A percentile compares a stretch with the other conserved stretches of the same genome.
phyloP scores from a whole-genome alignment of 2,329 filamentous ascomycete genomes.

The Hymenoscyphus repandus region DNA sequence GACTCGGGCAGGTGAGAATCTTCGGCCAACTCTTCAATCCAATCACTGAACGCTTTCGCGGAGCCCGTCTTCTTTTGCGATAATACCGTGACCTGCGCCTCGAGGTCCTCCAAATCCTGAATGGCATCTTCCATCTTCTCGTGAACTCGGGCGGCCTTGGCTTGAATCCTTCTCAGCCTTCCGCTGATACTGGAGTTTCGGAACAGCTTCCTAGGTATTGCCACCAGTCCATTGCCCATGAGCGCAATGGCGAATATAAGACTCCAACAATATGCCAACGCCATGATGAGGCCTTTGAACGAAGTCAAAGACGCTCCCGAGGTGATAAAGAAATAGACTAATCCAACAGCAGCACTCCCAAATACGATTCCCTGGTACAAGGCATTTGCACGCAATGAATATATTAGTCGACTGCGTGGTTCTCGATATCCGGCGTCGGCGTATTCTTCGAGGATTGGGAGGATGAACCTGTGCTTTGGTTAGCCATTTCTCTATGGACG shows the following conservation, averaged over 20 bases:
- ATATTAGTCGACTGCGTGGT: conserved; percentile 71
- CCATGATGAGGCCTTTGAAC: conserved; percentile 84
- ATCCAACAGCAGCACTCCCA: conserved; percentile 61
- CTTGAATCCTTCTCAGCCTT: conserved; percentile 69
- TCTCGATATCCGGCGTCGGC: conserved; percentile 91
- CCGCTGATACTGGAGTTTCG: conserved; percentile 72
- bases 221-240: conserved; percentile 95
- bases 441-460: conserved; percentile 91
- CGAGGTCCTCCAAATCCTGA: conserved; percentile 72
- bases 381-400: conserved; percentile 82
- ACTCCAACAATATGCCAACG: conserved; percentile 90
- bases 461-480: conserved; percentile 62
- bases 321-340: conserved; percentile 77
- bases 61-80: conserved; percentile 75
- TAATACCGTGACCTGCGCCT: conserved; percentile 74
- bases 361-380: conserved; percentile 83
- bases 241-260: conserved; percentile 88
- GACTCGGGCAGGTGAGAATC: conserved; percentile 64
- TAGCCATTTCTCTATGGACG: conserved; percentile 2
- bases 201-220: conserved; percentile 77
- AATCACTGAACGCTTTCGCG: conserved; percentile 73
- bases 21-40: conserved; percentile 92
- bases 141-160: conserved; percentile 72
- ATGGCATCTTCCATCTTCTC: conserved; percentile 85
- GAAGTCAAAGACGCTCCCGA: conserved; percentile 68